Base-by-base conservation (phyloP, 2,329 filamentous ascomycete genomes). In the Alternaria sp. region DNA sequence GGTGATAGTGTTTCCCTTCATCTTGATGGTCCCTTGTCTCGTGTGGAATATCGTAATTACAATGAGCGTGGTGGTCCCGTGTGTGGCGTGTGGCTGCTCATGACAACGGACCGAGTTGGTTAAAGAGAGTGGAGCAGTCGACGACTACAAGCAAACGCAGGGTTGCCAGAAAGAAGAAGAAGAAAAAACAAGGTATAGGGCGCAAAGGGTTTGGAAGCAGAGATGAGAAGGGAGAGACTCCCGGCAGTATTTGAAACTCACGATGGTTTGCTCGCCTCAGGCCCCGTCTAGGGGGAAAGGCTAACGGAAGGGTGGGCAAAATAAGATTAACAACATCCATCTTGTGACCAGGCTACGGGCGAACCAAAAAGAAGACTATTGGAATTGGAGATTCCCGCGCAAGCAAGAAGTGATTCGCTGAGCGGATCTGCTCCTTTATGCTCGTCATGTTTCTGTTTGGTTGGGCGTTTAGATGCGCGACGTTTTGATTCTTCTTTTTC, bases 1-100 rank as follows among this genome's bases (percentile, higher is more conserved):
- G 24, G 72, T 17, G 57, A 74, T 33, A 57, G 68, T 56, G 42
- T 66, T 68, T 66, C 71, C 68, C 52, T 72, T 66, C 76, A 79
- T 78, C 51, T 51, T 58, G 21, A 42, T 31, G 13, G 26, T 37
- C 21, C 29, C 21, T 44, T 45, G 39, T 53, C 49, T 29, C 60
- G 56, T 57, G 41, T 23, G 49, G 45, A 49, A 39, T 50, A 54
- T 36, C 29, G 53, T 24, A 51, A 51, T 57, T 51, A 28, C 21
- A 54, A 40, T 34, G 62, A 62, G 62, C 39, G 54, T 40, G 54
- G 56, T 50, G 3, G 46, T 42, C 24, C 36, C 54, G 33, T 48
- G 36, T 52, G 28, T 54, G 58, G 28, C 44, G 44, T 33, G 29
- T 34, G 44, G 29, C 44, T 39, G 17, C 36, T 13, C 34, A 24